These are phyloP conservation scores for Lactifluus rugatus DNA, from an alignment of 768 basidiomycete genomes.

Conservation along the genomic window DNA sequence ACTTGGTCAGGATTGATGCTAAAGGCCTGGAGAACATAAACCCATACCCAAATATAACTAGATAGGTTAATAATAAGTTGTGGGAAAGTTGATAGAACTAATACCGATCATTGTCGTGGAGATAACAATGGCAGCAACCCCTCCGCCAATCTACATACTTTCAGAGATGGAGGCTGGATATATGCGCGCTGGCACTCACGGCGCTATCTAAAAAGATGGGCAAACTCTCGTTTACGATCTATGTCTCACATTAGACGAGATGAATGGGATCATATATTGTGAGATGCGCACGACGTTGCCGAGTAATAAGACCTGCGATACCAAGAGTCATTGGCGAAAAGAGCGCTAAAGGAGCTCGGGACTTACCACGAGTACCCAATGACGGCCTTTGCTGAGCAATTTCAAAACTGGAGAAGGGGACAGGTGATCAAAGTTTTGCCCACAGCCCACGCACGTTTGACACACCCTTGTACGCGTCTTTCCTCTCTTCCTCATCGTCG, in stretches of 20 bases:
- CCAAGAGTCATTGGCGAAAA: neutral
- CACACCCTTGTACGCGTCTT: slow-evolving; percentile 61
- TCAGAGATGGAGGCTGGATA: neutral
- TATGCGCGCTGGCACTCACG: slow-evolving; percentile 23
- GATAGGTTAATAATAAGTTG: neutral
- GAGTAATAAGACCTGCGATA: slow-evolving; percentile 62
- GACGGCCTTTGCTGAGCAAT: slow-evolving; percentile 42
- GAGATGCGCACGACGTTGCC: slow-evolving; percentile 65
- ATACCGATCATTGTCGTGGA: slow-evolving; percentile 66
- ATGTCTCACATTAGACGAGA: neutral
- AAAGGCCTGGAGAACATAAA: neutral
- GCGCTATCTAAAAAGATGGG: slow-evolving; percentile 77
- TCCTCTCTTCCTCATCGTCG: slow-evolving; percentile 55
- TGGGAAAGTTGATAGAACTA: slow-evolving; percentile 9
- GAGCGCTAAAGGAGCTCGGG: slow-evolving; percentile 11
- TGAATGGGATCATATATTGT: neutral
- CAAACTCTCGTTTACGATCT: slow-evolving; percentile 78
- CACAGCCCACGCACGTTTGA: neutral
- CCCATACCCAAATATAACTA: slow-evolving; percentile 76
- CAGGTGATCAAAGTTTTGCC: neutral
- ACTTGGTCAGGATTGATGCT: neutral
- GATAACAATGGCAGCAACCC: slow-evolving; percentile 66
- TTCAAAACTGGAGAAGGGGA: slow-evolving; percentile 30
- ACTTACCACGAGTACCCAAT: slow-evolving; percentile 82
- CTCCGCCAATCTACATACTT: slow-evolving; percentile 44